A percentile compares a stretch with the other conserved stretches of the same genome.
Evolutionary conservation across 805 yeast species (phyloP).

Genomic region (Middelhovenomyces tepae): DNA sequence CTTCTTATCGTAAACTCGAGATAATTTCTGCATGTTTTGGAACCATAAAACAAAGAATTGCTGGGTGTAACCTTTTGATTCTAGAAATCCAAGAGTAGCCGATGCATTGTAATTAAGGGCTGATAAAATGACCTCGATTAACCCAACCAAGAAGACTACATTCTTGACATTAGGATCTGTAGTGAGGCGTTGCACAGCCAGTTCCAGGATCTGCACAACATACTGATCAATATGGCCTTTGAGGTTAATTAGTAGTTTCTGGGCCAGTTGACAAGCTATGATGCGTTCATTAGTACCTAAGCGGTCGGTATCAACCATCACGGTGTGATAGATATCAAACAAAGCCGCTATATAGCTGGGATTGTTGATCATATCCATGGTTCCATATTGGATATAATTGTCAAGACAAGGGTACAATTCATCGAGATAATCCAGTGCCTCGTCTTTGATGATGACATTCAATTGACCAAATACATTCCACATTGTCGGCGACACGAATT

Average conservation of each 20-base stretch:
- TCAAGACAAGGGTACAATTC: conserved; percentile 68
- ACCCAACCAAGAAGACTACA: conserved; percentile 36
- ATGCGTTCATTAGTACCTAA: conserved; percentile 52
- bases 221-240: conserved; percentile 39
- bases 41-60: conserved; percentile 63
- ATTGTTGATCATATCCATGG: conserved; percentile 38
- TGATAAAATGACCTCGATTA: conserved; percentile 56
- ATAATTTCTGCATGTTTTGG: conserved; percentile 41
- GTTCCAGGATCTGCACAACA: conserved; percentile 38
- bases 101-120: conserved; percentile 54
- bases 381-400: conserved; percentile 60
- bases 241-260: conserved; percentile 52
- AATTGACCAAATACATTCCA: conserved; percentile 63
- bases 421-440: conserved; percentile 56
- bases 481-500: conserved; percentile 55
- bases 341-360: conserved; percentile 41
- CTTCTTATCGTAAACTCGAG: conserved; percentile 75
- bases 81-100: conserved; percentile 43
- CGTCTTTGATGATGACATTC: conserved; percentile 29
- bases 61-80: conserved; percentile 36
- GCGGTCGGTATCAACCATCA: conserved; percentile 30
- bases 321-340: conserved; percentile 39
- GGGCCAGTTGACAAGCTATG: conserved; percentile 53
- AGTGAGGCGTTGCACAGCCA: conserved; percentile 34
- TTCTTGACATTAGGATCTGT: conserved; percentile 28